These are phyloP conservation scores for Primulina tabacum DNA, from an alignment of 257 asterid genomes.

Conservation along the genomic window DNA sequence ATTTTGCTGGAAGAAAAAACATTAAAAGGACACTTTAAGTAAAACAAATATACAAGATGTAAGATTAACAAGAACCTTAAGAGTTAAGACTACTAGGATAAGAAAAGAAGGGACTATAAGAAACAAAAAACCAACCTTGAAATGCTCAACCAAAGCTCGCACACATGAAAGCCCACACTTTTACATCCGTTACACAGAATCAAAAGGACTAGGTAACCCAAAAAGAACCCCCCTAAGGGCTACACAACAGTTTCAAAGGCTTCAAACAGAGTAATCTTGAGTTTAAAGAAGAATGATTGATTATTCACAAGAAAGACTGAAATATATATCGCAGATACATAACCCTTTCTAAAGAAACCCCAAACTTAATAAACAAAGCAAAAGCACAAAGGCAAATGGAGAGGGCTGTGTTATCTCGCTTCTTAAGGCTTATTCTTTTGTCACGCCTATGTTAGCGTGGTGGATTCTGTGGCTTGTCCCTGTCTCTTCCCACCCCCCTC, in stretches of 20 bases:
- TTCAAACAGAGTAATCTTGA: neutral
- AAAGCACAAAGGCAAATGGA: slow-evolving; percentile 9
- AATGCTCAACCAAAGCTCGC: slow-evolving; percentile 22
- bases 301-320: neutral
- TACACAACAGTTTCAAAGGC: neutral
- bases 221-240: neutral
- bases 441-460: slow-evolving; percentile 41
- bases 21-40: neutral
- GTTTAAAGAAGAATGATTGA: neutral
- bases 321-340: neutral
- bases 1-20: too few species aligned
- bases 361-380: slow-evolving; percentile 21
- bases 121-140: slow-evolving; percentile 21
- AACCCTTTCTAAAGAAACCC: slow-evolving; percentile 12
- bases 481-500: neutral
- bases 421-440: slow-evolving; percentile 32
- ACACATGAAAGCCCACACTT: slow-evolving; percentile 22
- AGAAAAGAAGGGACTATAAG: neutral
- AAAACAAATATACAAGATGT: neutral
- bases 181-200: neutral
- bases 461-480: slow-evolving; percentile 20
- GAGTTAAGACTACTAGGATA: neutral
- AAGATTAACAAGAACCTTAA: neutral
- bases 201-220: neutral
- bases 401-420: slow-evolving; percentile 35